phyloP scores from a whole-genome alignment of 345 rosid genomes.

The Lepidium didymum region DNA sequence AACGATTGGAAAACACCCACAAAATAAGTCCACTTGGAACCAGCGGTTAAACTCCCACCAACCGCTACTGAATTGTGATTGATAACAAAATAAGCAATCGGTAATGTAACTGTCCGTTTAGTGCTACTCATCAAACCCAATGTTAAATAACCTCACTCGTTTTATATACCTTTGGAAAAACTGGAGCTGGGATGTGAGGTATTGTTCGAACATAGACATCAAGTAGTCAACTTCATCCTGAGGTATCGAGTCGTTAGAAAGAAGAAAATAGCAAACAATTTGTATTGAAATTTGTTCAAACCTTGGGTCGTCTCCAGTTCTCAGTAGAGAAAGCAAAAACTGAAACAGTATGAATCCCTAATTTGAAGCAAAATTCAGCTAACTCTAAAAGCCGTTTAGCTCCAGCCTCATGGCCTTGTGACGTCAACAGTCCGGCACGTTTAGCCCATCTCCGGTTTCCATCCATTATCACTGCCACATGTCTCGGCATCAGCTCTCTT shows the following conservation, averaged over 20 bases:
- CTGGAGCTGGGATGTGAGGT: slow-evolving; percentile 31
- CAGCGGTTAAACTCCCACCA: too few relatives aligned
- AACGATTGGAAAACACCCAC: too few relatives aligned
- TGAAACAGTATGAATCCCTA: slow-evolving; percentile 56
- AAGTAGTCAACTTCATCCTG: slow-evolving; percentile 50
- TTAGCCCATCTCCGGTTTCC: slow-evolving; percentile 72
- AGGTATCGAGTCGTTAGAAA: background rate
- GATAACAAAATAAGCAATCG: background rate
- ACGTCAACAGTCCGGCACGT: slow-evolving; percentile 34
- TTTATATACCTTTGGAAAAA: slow-evolving; percentile 31
- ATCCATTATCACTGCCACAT: slow-evolving; percentile 71
- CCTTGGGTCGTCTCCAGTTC: slow-evolving; percentile 63
- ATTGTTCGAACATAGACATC: slow-evolving; percentile 45
- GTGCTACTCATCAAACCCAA: too few relatives aligned
- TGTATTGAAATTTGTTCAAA: background rate
- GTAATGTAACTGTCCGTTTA: too few relatives aligned
- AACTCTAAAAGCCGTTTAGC: slow-evolving; percentile 38
- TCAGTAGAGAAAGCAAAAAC: slow-evolving; percentile 72
- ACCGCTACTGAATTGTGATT: background rate
- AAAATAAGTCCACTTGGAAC: too few relatives aligned
- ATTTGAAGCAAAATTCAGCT: slow-evolving; percentile 27
- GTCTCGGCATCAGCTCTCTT: slow-evolving; percentile 48
- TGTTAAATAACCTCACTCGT: background rate
- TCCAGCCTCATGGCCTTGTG: slow-evolving; percentile 58
- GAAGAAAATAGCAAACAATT: too few relatives aligned